Evolutionary conservation across 2,329 filamentous ascomycete species (phyloP), one percentile per base, ranked within the genome.

Genomic region (Aspergillus japonicus): DNA sequence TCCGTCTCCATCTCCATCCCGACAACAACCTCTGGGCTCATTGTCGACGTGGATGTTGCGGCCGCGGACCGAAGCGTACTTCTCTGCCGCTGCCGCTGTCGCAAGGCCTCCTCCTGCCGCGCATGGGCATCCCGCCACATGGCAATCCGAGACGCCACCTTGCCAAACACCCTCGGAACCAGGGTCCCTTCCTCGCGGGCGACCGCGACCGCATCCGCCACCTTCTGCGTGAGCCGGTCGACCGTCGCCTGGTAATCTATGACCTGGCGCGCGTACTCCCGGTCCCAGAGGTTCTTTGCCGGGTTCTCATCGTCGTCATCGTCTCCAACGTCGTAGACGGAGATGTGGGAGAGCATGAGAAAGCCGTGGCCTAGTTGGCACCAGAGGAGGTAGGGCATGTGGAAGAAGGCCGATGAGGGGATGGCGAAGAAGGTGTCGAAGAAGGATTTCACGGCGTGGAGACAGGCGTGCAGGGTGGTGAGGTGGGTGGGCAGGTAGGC

Each of bases 401-500:
- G 73, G 58, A 80, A 78, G 57, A 81, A 83, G 3, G 75, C 69
- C 0, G 69, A 63, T 0, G 78, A 69, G 0, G 83, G 78, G 0
- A 85, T 69, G 0, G 74, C 67, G 2, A 81, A 72, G 76, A 82
- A 83, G 42, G 73, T 73, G 2, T 83, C 77, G 52, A 85, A 84
- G 72, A 81, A 86, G 0, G 70, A 68, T 42, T 77, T 79, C 0
- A 85, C 66, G 1, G 83, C 80, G 16, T 75, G 71, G 49, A 80
- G 78, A 4, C 81, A 81, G 24, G 78, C 78, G 62, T 81, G 83
- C 10, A 86, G 78, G 3, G 79, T 72, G 58, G 85, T 81, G 4
- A 66, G 62, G 14, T 50, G 53, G 7, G 48, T 23, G 10, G 26
- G 21, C 14, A 29, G 53, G 23, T 56, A 33, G 31, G 62, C 57